These are phyloP conservation scores for Dictyostelium intermedium DNA, from an alignment of 78 protist species.

Conservation along the genomic window DNA sequence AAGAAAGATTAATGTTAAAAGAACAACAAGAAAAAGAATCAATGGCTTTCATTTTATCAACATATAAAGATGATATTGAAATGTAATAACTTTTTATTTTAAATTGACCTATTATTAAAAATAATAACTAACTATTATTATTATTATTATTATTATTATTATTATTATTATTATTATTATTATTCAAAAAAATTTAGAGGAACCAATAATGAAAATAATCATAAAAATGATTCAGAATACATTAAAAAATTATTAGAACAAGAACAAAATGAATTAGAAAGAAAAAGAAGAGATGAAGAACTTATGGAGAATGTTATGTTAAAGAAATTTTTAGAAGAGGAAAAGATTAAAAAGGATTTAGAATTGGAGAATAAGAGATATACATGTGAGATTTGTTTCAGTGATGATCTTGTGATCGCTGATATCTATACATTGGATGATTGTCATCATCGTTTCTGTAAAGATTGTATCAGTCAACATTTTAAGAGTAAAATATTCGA, in stretches of 20 bases:
- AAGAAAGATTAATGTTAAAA: background rate
- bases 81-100: no score
- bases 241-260: background rate
- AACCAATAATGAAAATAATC: background rate
- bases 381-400: constrained; percentile 17
- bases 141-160: no score
- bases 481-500: background rate
- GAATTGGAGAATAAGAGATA: constrained; percentile 29
- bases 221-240: background rate
- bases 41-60: background rate
- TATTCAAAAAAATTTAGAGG: background rate
- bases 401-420: constrained; percentile 2
- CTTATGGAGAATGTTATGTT: constrained; percentile 11
- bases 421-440: constrained; percentile 65
- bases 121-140: no score
- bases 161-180: no score
- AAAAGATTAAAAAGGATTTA: background rate
- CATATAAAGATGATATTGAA: background rate
- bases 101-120: no score
- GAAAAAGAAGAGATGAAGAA: constrained; percentile 19
- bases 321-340: background rate
- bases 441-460: constrained; percentile 51
- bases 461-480: background rate
- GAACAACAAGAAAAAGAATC: constrained; percentile 21
- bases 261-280: background rate